A percentile compares a stretch with the other conserved stretches of the same genome.
Evolutionary conservation across 371 early-diverging fungal genomes (phyloP).

Genomic region (Syncephalastrum contaminatum): DNA sequence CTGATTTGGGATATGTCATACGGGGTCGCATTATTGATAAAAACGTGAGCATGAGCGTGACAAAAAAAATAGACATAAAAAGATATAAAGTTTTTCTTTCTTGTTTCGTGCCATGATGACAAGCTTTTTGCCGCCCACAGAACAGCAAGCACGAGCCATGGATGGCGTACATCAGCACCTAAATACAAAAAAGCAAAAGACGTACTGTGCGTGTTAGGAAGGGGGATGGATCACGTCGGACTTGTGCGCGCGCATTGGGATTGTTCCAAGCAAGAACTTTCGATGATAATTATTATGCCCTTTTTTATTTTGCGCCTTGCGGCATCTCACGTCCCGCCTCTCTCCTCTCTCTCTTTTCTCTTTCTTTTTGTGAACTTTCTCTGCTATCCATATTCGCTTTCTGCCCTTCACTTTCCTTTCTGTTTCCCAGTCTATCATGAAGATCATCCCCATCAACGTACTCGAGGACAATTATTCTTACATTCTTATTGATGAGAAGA

Average conservation of each 20-base stretch:
- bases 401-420: background rate
- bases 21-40: too few relatives aligned
- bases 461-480: conserved; percentile 62
- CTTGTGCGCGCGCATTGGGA: conserved; percentile 1
- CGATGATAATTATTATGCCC: conserved; percentile 6
- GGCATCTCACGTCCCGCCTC: conserved; percentile 2
- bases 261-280: conserved; percentile 7
- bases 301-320: conserved; percentile 5
- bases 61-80: too few relatives aligned
- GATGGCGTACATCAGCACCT: too few relatives aligned
- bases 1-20: too few relatives aligned
- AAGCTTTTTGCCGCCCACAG: too few relatives aligned
- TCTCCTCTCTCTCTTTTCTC: conserved; percentile 11
- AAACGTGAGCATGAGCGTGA: too few relatives aligned
- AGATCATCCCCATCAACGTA: conserved; percentile 21
- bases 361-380: conserved; percentile 5
- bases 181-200: too few relatives aligned
- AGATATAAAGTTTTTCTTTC: too few relatives aligned
- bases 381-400: background rate
- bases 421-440: conserved; percentile 12
- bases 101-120: too few relatives aligned
- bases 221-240: conserved; percentile 1
- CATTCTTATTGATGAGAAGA: conserved; percentile 67
- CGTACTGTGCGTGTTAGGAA: too few relatives aligned
- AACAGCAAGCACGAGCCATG: too few relatives aligned